Percentiles rank a stretch among this genome's conserved stretches.
phyloP scores from a whole-genome alignment of 345 rosid species.

The Gossypium bickii region DNA sequence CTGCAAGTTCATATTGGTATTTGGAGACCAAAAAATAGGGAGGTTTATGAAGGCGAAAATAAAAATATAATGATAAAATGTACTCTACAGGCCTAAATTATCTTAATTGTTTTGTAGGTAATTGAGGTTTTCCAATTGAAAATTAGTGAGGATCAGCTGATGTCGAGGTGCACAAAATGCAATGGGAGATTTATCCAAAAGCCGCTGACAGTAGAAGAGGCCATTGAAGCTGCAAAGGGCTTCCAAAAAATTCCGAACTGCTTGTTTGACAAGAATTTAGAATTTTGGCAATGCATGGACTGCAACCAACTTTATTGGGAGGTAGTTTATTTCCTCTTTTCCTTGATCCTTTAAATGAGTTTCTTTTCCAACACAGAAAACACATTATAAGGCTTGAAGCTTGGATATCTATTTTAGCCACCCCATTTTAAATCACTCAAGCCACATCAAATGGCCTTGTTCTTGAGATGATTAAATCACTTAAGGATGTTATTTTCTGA shows the following conservation, averaged over 20 bases:
- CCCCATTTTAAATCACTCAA: neutral
- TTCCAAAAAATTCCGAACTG: slow-evolving; percentile 87
- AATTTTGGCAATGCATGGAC: slow-evolving; percentile 97
- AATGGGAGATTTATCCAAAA: slow-evolving; percentile 87
- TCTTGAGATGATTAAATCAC: neutral
- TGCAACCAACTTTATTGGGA: slow-evolving; percentile 97
- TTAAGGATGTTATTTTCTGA: neutral
- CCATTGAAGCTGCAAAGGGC: slow-evolving; percentile 88
- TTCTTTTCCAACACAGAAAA: neutral
- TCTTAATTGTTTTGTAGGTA: slow-evolving; percentile 40
- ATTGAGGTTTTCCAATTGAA: slow-evolving; percentile 63
- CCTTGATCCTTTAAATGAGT: neutral
- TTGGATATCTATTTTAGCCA: neutral
- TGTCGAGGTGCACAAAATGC: slow-evolving; percentile 96
- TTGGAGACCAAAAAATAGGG: neutral
- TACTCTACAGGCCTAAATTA: neutral
- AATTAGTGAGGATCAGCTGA: slow-evolving; percentile 67
- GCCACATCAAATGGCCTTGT: neutral
- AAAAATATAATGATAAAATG: neutral
- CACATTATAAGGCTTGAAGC: slow-evolving; percentile 5
- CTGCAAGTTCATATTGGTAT: slow-evolving; percentile 8
- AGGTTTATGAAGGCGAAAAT: neutral
- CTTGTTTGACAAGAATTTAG: slow-evolving; percentile 72
- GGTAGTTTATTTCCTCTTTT: slow-evolving; percentile 35
- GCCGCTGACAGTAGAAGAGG: slow-evolving; percentile 70